Percentiles rank a stretch among this genome's conserved stretches.
Evolutionary conservation across 148 eudicot species (phyloP).

Genomic region (Persicaria maculosa): DNA sequence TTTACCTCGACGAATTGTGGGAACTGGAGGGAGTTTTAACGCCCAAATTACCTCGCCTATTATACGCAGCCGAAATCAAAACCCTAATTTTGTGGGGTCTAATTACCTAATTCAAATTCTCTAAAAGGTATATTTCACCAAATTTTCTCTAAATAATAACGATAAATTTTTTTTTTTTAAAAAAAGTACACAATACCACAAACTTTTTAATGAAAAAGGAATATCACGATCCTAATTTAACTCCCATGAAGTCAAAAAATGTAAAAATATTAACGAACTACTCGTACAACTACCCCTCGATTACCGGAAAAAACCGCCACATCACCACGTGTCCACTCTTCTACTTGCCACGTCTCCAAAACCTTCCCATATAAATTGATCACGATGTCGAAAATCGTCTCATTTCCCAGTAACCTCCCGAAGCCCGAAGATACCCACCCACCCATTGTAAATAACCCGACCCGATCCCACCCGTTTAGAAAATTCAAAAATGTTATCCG

Average conservation of each 20-base stretch:
- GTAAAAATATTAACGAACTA: conserved; percentile 1
- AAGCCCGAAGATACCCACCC: not conserved
- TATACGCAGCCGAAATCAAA: not conserved
- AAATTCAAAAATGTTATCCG: not conserved
- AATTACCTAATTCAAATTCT: too few species aligned
- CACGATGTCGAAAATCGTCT: not conserved
- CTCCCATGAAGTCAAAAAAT: not conserved
- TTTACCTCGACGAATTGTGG: conserved; percentile 4
- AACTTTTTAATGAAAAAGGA: too few species aligned
- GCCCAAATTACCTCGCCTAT: not conserved
- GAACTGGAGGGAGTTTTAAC: conserved; percentile 7
- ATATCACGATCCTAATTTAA: not conserved
- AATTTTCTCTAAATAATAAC: too few species aligned
- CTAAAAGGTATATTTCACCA: too few species aligned
- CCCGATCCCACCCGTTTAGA: too few species aligned
- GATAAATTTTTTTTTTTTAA: too few species aligned
- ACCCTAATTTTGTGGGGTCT: too few species aligned
- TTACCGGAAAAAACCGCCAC: not conserved
- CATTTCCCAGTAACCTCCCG: not conserved
- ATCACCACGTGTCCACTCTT: conserved; percentile 2
- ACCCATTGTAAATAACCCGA: not conserved
- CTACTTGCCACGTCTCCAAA: conserved; percentile 1
- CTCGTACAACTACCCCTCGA: not conserved
- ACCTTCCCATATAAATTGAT: not conserved
- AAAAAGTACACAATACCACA: too few species aligned